Conservation (phyloP, 495 filamentous ascomycete genomes). For the Xylaria longipes region DNA sequence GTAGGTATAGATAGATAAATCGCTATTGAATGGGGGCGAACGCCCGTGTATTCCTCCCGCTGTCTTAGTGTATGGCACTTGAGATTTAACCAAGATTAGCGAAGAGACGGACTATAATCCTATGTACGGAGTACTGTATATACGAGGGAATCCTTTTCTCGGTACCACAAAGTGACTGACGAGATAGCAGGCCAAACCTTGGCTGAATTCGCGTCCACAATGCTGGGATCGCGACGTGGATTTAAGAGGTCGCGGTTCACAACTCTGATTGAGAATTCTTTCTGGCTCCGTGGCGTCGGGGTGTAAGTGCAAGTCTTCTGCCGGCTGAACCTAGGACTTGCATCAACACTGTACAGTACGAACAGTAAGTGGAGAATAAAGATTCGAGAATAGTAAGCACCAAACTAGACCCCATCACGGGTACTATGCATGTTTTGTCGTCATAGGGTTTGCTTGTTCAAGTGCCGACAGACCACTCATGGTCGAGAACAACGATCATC, state of each 20-base stretch:
- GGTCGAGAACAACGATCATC: background rate
- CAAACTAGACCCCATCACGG: background rate
- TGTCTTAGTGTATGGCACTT: background rate
- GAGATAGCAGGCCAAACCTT: background rate
- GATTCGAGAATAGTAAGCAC: constrained; percentile 17
- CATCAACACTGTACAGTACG: background rate
- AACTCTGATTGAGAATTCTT: background rate
- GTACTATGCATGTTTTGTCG: background rate
- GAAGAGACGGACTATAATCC: constrained; percentile 1
- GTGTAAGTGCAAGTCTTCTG: background rate
- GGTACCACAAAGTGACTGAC: background rate
- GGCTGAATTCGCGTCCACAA: background rate
- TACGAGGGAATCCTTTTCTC: background rate
- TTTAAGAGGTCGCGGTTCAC: background rate
- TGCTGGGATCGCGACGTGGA: background rate
- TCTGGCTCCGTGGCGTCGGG: background rate
- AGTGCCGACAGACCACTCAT: background rate
- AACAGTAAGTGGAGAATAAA: constrained; percentile 18
- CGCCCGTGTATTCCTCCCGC: background rate
- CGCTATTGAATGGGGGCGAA: background rate
- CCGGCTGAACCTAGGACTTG: background rate
- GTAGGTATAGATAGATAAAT: background rate
- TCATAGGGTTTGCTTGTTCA: background rate
- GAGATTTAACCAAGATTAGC: background rate
- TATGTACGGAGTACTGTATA: no score